Base-by-base conservation (phyloP, 164 flowering plant genomes). In the Taxillus chinensis region DNA sequence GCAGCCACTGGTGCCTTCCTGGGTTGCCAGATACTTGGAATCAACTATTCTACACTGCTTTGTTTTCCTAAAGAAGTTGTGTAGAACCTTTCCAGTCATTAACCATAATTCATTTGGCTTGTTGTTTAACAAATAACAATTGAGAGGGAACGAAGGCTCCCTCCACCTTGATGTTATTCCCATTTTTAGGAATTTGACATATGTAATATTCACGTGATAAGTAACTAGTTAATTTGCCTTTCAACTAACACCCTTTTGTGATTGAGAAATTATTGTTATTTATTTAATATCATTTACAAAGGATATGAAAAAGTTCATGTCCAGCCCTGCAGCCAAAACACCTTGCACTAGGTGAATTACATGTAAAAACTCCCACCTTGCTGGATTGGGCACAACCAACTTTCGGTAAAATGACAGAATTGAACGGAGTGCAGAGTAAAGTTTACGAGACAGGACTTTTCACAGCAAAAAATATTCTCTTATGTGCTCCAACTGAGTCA, bases 1-100 rank as follows among this genome's bases (percentile, higher is more conserved):
- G 98, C 62, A 93, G 97, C 75, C 98, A 93, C 67, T 93, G 98
- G 98, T 93, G 98, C 73, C 80, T 93, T 10, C 98, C 98, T 8
- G 97, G 97, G 7, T 66, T 93, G 68, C 98, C 97, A 10, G 98
- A 90, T 63, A 90, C 97, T 54, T 93, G 97, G 98, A 93, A 93
- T 68, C 82, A 82, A 64, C 75, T 93, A 3, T 79, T 93, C 62
- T 88, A 83, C 67, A 83, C 87, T 9, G 0, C 10, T 6, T 43
- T 43, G 46, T 43, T 43, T 43, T 43, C 7, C 46, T 43, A 43
- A 43, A 27, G 27, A 27, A 27, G 27, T 27, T 27, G 27, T 27
- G 27, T 27, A 27, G 27, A 27, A 27, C 27, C 27, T 27, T 27
- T 27, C 27, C 27, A 27, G 27, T 27, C 27, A 27, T 27, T 27